Evolutionary conservation across 2,329 filamentous ascomycete species (phyloP).

Genomic region (Monilinia fructicola): DNA sequence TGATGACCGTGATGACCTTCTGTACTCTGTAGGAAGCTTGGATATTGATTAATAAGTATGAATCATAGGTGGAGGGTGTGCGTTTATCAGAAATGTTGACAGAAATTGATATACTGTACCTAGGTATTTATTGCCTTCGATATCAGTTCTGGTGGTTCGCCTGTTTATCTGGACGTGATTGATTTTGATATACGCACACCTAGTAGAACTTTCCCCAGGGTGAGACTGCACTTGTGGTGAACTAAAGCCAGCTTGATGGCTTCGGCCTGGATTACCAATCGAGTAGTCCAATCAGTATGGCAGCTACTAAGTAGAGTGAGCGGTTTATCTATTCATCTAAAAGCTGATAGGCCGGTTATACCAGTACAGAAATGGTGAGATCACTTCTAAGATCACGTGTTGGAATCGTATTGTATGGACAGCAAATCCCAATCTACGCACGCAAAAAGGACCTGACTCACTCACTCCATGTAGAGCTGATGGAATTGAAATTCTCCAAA

Average conservation of each 20-base stretch:
- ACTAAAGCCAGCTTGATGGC: too few species aligned
- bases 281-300: not conserved
- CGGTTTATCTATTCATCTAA: not conserved
- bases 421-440: not conserved
- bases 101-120: not conserved
- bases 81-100: not conserved
- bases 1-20: not conserved
- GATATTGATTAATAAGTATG: constrained; percentile 12
- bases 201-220: too few species aligned
- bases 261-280: not conserved
- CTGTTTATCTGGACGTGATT: too few species aligned
- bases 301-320: not conserved
- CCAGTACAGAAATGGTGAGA: not conserved
- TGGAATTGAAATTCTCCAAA: not conserved
- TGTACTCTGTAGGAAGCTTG: not conserved
- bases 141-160: too few species aligned
- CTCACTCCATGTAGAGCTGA: not conserved
- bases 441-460: not conserved
- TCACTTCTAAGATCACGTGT: not conserved
- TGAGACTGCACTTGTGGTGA: too few species aligned
- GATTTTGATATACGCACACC: too few species aligned
- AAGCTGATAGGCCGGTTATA: not conserved
- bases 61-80: not conserved
- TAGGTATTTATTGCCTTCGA: too few species aligned
- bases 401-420: not conserved